Base-by-base conservation (phyloP, 371 early-diverging fungal species). In the Mucor sp. region DNA sequence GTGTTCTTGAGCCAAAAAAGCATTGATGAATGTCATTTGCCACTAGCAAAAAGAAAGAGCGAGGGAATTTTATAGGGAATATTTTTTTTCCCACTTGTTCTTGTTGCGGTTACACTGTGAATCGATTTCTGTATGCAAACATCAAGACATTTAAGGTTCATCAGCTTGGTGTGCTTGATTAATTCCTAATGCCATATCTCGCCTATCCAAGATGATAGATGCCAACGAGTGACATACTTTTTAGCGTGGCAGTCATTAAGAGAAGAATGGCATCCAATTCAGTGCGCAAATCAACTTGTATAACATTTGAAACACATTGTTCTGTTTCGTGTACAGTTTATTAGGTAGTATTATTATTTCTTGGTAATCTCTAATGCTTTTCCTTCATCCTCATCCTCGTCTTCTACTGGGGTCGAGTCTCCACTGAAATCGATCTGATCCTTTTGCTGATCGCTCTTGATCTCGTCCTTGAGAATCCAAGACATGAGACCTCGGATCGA, bases 381-480 rank as follows among this genome's bases (percentile, higher is more conserved):
- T 33, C 50, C 63, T 19, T 62, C 58, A 23, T 63, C 63, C 2
- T 60, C 62, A 11, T 63, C 62, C 30, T 30, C 53, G 8, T 70
- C 63, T 8, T 53, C 60, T n/a, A 59, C 50, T 11, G 58, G 35
- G 21, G 58, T 35, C 63, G 39, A 21, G 23, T 47, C 19, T 11
- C 64, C 65, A 58, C 47, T 60, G 3, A 60, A 21, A 11, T 21
- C n/a, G 14, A 35, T 8, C 5, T 27, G 19, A 23, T 60, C 43
- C 12, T 39, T 44, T 3, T 60, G 43, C 25, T 35, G 41, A 19
- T 61, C 33, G 30, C 43, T 44, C 21, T 70, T 62, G 19, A 80
- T 41, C 68, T 80, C 80, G 48, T 73, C 69, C 55, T 72, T 77
- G 17, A 78, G 63, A 44, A 88, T 78, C 88, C 88, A 88, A n/a